phyloP scores from a whole-genome alignment of 768 basidiomycete species.

The Boletus reticuloceps region DNA sequence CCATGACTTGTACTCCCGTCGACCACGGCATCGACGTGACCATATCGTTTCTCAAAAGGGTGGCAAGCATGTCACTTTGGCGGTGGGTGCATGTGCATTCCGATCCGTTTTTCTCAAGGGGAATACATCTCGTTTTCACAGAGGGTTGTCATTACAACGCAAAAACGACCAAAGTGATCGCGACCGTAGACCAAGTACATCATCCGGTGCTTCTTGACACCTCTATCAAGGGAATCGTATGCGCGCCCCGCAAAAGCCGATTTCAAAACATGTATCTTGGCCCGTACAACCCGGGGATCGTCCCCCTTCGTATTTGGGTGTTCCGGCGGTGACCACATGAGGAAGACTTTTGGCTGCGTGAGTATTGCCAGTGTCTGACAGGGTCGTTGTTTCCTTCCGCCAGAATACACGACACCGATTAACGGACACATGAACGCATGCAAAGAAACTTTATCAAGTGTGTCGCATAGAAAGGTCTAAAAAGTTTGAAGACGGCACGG shows the following conservation, averaged over 20 bases:
- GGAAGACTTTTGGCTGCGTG: slow-evolving; percentile 9
- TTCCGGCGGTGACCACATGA: slow-evolving; percentile 32
- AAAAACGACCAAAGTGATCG: background rate
- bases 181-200: background rate
- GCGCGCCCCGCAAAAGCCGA: slow-evolving; percentile 33
- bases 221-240: slow-evolving; percentile 25
- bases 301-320: slow-evolving; percentile 23
- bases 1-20: background rate
- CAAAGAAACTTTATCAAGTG: slow-evolving; percentile 21
- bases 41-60: slow-evolving; percentile 1
- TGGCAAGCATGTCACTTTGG: background rate
- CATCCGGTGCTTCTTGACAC: background rate
- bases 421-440: slow-evolving; percentile 45
- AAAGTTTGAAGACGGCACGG: slow-evolving; percentile 21
- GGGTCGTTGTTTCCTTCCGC: background rate
- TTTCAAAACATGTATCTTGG: slow-evolving; percentile 30
- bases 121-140: no score
- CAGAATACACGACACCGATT: background rate
- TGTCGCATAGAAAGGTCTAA: no score
- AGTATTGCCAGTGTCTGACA: background rate
- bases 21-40: slow-evolving; percentile 18
- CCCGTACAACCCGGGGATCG: slow-evolving; percentile 29
- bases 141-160: background rate
- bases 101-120: background rate
- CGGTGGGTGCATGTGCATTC: background rate